Base-by-base conservation (phyloP, 1,139 yeast genomes). In the Taphrina communis region DNA sequence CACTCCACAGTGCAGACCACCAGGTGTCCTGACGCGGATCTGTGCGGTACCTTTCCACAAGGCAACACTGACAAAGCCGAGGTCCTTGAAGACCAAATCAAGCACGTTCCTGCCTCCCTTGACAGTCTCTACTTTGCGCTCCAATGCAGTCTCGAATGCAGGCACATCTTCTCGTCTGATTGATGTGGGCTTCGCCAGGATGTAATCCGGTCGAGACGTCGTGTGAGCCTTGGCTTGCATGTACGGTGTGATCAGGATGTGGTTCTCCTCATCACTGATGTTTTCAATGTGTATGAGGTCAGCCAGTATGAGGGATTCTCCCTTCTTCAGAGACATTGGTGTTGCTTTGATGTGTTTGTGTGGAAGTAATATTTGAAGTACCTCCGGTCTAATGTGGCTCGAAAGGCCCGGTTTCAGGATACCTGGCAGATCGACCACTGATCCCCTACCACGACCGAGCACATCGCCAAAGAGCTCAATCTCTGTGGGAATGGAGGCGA, bases 361-460 rank as follows among this genome's bases (percentile, higher is more conserved):
- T 25, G 67, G 67, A 46, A 63, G 55, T 2, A 51, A 19, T 36
- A 44, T 12, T 7, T 17, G 61, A 8, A 63, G 39, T 14, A 36
- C 36, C 21, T 53, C 67, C 3, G 59, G 56, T 46, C 44, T 46
- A 44, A 63, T 48, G 17, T 21, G 44, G 8, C 35, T 38, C 31
- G 55, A 44, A 21, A 63, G 42, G 6, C 67, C 67, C 7, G 36
- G 58, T 35, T 63, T 63, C 46, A 63, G 55, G 6, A 63, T 55
- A 19, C 67, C 67, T 12, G 67, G 67, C 48, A 63, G 56, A 21
- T 63, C 67, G 31, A 63, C 61, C 44, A 63, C 38, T 2, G 50
- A 38, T 11, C 67, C 67, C 17, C 48, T 42, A 12, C 67, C 67
- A 9, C 56, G 35, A 36, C 59, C 61, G 46, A 63, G 52, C 36